Conservation (phyloP, 2,329 filamentous ascomycete species). For the Scytalidium sp. region DNA sequence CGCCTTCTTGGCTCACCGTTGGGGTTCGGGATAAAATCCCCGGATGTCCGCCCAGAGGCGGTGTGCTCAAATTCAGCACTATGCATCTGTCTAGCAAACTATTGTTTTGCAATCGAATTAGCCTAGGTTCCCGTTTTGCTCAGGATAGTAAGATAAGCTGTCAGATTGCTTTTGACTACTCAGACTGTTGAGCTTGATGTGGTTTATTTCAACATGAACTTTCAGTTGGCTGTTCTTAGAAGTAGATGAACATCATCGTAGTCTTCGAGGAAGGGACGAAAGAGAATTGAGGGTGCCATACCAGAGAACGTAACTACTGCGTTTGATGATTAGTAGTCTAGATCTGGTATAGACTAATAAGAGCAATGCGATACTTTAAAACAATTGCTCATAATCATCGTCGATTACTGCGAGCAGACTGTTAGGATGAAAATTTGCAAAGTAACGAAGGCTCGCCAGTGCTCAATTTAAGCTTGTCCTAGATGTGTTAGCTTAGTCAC, state of each 20-base stretch:
- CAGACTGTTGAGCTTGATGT: slow-evolving; percentile 68
- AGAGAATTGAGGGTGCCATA: slow-evolving; percentile 2
- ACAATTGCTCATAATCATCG: not conserved
- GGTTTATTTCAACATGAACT: slow-evolving; percentile 51
- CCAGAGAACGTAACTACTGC: not conserved
- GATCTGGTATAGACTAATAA: not conserved
- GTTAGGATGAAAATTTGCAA: slow-evolving; percentile 1
- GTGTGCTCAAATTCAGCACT: no score
- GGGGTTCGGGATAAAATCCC: no score
- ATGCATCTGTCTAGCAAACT: no score
- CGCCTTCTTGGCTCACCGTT: no score
- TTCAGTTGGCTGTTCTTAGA: slow-evolving; percentile 69
- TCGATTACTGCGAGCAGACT: not conserved
- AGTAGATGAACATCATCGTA: slow-evolving; percentile 53
- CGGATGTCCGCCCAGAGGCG: no score
- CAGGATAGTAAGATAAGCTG: not conserved
- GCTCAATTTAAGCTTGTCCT: not conserved
- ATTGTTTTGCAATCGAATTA: no score
- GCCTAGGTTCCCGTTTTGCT: not conserved
- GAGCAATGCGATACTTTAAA: not conserved
- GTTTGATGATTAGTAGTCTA: not conserved
- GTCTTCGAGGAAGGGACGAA: slow-evolving; percentile 9
- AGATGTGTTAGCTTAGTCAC: not conserved
- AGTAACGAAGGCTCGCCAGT: not conserved
- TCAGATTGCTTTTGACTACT: slow-evolving; percentile 20